Conservation (phyloP, 2,329 filamentous ascomycete genomes). For the Trichoderma atrobrunneum region DNA sequence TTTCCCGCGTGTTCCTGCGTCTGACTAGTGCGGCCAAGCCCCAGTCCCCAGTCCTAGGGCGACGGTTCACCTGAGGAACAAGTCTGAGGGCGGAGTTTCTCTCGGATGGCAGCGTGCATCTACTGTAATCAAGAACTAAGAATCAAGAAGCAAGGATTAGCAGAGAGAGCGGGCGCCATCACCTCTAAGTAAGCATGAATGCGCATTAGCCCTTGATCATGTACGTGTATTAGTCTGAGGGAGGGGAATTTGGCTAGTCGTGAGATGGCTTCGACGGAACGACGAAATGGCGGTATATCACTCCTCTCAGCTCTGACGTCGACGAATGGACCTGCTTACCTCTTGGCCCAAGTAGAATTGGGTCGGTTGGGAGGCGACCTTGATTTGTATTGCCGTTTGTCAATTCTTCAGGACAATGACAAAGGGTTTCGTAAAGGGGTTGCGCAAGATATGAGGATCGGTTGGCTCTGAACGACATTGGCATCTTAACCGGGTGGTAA, state of each 20-base stretch:
- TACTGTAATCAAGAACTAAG: not conserved
- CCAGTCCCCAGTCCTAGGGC: not conserved
- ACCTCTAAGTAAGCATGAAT: not conserved
- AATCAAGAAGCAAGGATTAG: not conserved
- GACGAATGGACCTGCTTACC: not conserved
- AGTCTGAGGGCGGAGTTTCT: not conserved
- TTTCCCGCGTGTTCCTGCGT: not conserved
- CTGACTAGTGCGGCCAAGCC: not conserved
- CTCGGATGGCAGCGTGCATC: not conserved
- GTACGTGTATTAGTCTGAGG: not conserved
- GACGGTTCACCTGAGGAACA: not conserved
- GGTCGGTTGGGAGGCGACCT: too few relatives aligned
- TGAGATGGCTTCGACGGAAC: not conserved
- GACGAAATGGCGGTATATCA: not conserved
- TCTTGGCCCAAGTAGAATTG: too few relatives aligned
- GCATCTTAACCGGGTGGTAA: too few relatives aligned
- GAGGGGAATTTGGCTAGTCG: not conserved
- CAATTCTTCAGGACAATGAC: too few relatives aligned
- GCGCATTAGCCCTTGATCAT: not conserved
- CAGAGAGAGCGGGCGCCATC: not conserved
- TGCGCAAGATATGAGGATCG: too few relatives aligned
- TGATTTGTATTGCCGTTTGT: too few relatives aligned
- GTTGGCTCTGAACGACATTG: too few relatives aligned
- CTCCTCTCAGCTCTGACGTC: not conserved
- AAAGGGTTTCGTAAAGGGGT: too few relatives aligned